Percentiles rank a stretch among this genome's conserved stretches.
These are phyloP conservation scores for Vigna mungo DNA, from an alignment of 306 rosid species.

Conservation along the genomic window DNA sequence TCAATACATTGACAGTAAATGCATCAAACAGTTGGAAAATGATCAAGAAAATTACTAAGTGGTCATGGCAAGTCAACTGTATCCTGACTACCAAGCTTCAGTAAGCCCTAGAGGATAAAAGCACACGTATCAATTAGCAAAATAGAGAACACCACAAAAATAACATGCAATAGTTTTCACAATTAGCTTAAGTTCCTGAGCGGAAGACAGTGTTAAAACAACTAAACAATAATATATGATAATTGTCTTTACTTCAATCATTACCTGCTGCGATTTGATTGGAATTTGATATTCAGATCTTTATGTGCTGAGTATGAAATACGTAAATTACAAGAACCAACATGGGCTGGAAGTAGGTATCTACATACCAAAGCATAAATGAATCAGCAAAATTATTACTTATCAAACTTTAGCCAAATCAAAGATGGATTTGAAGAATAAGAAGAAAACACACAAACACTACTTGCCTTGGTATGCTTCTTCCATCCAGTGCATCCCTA, in stretches of 20 bases:
- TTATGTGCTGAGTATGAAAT: slow-evolving; percentile 93
- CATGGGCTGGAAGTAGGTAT: slow-evolving; percentile 89
- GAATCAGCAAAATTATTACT: slow-evolving; percentile 33
- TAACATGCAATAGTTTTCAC: slow-evolving; percentile 43
- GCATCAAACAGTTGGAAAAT: slow-evolving; percentile 53
- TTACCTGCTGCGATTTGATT: slow-evolving; percentile 97
- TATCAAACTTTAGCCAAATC: slow-evolving; percentile 26
- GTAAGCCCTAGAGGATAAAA: slow-evolving; percentile 70
- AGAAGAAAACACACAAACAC: slow-evolving; percentile 26
- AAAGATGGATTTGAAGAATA: slow-evolving; percentile 1
- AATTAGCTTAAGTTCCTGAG: slow-evolving; percentile 28
- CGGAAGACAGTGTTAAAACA: slow-evolving; percentile 17
- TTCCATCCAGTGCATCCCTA: slow-evolving; percentile 88
- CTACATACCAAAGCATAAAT: slow-evolving; percentile 52
- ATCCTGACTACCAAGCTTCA: slow-evolving; percentile 80
- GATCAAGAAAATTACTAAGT: slow-evolving; percentile 79
- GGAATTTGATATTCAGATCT: slow-evolving; percentile 94
- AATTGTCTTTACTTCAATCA: slow-evolving; percentile 40
- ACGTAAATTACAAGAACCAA: slow-evolving; percentile 81
- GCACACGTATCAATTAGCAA: slow-evolving; percentile 60
- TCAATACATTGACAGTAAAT: slow-evolving; percentile 45
- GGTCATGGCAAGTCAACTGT: slow-evolving; percentile 71
- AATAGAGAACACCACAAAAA: slow-evolving; percentile 45
- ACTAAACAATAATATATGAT: slow-evolving; percentile 7
- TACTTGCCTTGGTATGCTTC: slow-evolving; percentile 89